Evolutionary conservation across 176 grass and related monocot species (phyloP).

Genomic region (Phoenix roebelenii): DNA sequence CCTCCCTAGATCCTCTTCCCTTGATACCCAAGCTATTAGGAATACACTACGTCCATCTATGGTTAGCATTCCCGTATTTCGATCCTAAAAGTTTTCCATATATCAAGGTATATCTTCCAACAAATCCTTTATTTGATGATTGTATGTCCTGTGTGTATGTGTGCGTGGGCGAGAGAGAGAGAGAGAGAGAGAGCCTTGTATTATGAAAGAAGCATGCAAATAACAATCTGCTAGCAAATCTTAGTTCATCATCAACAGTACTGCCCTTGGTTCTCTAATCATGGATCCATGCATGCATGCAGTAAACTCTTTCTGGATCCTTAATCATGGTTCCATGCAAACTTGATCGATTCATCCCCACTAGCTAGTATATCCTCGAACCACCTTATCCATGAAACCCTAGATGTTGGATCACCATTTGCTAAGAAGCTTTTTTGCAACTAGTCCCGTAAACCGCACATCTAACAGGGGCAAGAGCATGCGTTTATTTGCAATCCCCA

Average conservation of each 20-base stretch:
- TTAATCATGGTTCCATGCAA: conserved; percentile 11
- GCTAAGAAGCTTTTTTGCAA: too few species aligned
- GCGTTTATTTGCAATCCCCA: background rate
- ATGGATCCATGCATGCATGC: conserved; percentile 11
- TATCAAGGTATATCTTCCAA: background rate
- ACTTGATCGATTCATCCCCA: background rate
- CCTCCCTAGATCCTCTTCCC: background rate
- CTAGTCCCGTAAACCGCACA: too few species aligned
- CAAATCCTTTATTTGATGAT: too few species aligned
- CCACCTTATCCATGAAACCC: background rate
- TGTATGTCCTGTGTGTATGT: too few species aligned
- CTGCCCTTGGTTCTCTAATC: background rate
- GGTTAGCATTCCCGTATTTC: background rate
- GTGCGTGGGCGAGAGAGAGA: background rate
- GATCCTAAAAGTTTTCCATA: background rate
- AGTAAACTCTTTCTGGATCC: background rate
- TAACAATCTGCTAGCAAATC: background rate
- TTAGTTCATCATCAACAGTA: background rate
- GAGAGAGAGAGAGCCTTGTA: background rate
- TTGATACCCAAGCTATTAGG: background rate
- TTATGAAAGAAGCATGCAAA: conserved; percentile 2
- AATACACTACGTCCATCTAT: background rate
- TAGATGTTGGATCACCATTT: too few species aligned
- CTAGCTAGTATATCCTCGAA: background rate
- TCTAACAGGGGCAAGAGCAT: too few species aligned